Conservation (phyloP, 1,139 yeast genomes). For the Candida frijolesensis region DNA sequence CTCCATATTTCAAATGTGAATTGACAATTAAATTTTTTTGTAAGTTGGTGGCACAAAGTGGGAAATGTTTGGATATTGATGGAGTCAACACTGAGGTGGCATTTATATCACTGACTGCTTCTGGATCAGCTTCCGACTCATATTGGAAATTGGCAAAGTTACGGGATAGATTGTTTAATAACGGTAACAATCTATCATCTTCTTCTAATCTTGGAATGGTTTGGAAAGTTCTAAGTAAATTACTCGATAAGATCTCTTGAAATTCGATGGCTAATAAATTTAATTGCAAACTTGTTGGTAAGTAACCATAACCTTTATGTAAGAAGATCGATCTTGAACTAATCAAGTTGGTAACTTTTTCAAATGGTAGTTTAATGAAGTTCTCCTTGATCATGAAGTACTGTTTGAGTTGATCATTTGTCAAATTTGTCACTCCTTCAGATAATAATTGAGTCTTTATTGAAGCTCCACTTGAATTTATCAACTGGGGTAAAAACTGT, state of each 20-base stretch:
- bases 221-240: constrained; percentile 70
- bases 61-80: constrained; percentile 66
- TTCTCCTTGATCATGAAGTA: constrained; percentile 54
- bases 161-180: constrained; percentile 73
- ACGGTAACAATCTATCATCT: constrained; percentile 85
- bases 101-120: constrained; percentile 53
- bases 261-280: constrained; percentile 71
- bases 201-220: constrained; percentile 85
- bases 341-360: constrained; percentile 75
- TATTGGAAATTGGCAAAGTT: constrained; percentile 70
- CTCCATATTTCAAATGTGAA: constrained; percentile 78
- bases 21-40: constrained; percentile 60
- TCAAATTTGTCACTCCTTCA: constrained; percentile 25
- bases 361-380: constrained; percentile 84
- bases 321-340: constrained; percentile 69
- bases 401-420: constrained; percentile 44
- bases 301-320: constrained; percentile 73
- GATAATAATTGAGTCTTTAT: constrained; percentile 32
- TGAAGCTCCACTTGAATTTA: constrained; percentile 50
- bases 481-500: constrained; percentile 51
- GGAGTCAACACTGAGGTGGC: constrained; percentile 62
- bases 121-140: constrained; percentile 35
- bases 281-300: constrained; percentile 81
- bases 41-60: constrained; percentile 77
- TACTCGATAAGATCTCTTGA: constrained; percentile 50